Evolutionary conservation across 2,329 filamentous ascomycete genomes (phyloP).

Genomic region (Pseudopithomyces maydicus): DNA sequence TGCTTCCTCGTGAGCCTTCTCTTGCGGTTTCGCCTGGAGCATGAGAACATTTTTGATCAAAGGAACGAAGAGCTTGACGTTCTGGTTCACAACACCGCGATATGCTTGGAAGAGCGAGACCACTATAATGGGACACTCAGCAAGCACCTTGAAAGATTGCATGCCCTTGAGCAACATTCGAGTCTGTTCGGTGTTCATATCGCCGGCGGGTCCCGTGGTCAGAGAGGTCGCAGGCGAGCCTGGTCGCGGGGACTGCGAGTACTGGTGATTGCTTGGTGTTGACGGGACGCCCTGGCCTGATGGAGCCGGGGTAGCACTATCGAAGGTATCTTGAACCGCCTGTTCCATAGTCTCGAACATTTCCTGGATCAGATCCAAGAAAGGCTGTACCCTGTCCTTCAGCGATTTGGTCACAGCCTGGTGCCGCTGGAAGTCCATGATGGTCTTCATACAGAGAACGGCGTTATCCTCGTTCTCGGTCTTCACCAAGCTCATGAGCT

Average conservation of each 20-base stretch:
- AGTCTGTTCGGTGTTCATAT: conserved; percentile 83
- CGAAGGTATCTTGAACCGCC: conserved; percentile 93
- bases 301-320: conserved; percentile 67
- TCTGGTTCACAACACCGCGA: conserved; percentile 74
- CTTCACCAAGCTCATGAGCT: conserved; percentile 85
- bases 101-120: conserved; percentile 98
- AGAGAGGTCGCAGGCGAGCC: conserved; percentile 87
- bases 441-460: conserved; percentile 96
- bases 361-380: conserved; percentile 89
- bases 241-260: conserved; percentile 85
- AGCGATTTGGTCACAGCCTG: conserved; percentile 75
- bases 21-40: conserved; percentile 89
- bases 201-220: conserved; percentile 70
- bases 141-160: conserved; percentile 98
- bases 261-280: conserved; percentile 65
- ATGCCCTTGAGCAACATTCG: conserved; percentile 87
- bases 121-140: conserved; percentile 97
- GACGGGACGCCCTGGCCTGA: conserved; percentile 64
- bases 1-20: conserved; percentile 87
- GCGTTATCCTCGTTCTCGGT: conserved; percentile 98
- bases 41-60: conserved; percentile 89
- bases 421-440: conserved; percentile 94
- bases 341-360: conserved; percentile 95
- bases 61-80: conserved; percentile 91
- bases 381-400: conserved; percentile 80